Conservation (phyloP, 2,329 filamentous ascomycete species). For the Salinomyces thailandicus region DNA sequence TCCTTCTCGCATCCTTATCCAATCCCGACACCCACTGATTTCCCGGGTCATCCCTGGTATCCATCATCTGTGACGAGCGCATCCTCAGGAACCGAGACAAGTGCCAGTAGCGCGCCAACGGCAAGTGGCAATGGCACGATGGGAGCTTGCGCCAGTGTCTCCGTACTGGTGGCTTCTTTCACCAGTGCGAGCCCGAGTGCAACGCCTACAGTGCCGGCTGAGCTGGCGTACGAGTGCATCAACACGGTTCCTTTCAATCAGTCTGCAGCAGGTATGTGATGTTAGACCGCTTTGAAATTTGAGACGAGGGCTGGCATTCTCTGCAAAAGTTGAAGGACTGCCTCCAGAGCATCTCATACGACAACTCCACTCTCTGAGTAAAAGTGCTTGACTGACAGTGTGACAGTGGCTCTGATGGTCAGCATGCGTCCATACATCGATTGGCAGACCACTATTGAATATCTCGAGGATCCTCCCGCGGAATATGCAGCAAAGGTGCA, state of each 20-base stretch:
- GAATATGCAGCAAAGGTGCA: conserved; percentile 39
- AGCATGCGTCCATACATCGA: conserved; percentile 35
- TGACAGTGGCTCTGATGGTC: conserved; percentile 29
- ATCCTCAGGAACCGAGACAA: background rate
- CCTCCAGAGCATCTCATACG: no score
- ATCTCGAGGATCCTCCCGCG: conserved; percentile 35
- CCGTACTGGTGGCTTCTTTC: conserved; percentile 15
- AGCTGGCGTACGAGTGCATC: conserved; percentile 37
- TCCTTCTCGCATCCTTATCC: background rate
- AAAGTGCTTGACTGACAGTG: no score
- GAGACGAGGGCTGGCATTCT: no score
- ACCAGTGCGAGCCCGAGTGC: conserved; percentile 15
- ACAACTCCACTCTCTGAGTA: no score
- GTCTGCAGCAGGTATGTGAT: conserved; percentile 19
- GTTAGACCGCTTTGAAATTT: no score
- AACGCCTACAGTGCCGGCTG: conserved; percentile 32
- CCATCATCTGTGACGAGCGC: background rate
- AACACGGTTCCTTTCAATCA: conserved; percentile 37
- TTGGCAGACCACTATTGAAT: conserved; percentile 37
- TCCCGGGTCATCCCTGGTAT: background rate
- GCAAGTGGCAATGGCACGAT: background rate
- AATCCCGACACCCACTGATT: background rate
- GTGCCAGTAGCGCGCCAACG: background rate
- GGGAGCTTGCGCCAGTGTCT: conserved; percentile 19
- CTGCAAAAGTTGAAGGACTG: no score